phyloP scores from a whole-genome alignment of 2,329 filamentous ascomycete species.

The Fusarium sp. region DNA sequence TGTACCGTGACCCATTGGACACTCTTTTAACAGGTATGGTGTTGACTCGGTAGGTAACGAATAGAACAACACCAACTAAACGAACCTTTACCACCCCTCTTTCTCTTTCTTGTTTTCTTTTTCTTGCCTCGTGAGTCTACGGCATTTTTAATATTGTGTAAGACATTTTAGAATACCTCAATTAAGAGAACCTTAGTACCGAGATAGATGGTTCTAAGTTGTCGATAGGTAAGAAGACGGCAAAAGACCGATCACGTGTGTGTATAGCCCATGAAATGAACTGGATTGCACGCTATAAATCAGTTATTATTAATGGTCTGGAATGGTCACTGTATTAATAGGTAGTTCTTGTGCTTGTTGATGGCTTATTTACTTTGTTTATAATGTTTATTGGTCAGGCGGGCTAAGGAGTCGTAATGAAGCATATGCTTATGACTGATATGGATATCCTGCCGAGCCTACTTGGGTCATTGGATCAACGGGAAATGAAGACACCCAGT shows the following conservation, averaged over 20 bases:
- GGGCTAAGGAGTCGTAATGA: conserved; percentile 16
- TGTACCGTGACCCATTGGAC: neutral
- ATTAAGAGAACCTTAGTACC: too few species aligned
- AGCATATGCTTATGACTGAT: conserved; percentile 25
- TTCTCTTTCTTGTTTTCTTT: neutral
- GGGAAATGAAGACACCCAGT: conserved; percentile 41
- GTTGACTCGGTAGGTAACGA: conserved; percentile 4
- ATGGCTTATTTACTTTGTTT: conserved; percentile 1
- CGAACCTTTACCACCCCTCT: neutral
- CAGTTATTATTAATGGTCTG: neutral
- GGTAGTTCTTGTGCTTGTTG: neutral
- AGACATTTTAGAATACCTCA: neutral
- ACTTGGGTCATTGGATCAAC: conserved; percentile 38
- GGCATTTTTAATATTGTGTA: neutral
- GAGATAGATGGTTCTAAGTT: neutral
- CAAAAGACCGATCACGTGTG: conserved; percentile 14
- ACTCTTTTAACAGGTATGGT: conserved; percentile 10
- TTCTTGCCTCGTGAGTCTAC: neutral
- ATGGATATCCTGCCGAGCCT: conserved; percentile 20
- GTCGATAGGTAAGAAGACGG: conserved; percentile 2
- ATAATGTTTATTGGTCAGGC: neutral
- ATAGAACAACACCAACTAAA: neutral
- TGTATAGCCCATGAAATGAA: neutral
- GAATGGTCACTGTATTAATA: neutral
- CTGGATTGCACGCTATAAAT: too few species aligned